phyloP scores from a whole-genome alignment of 106 monocot species.

The Cymbidium sinense region DNA sequence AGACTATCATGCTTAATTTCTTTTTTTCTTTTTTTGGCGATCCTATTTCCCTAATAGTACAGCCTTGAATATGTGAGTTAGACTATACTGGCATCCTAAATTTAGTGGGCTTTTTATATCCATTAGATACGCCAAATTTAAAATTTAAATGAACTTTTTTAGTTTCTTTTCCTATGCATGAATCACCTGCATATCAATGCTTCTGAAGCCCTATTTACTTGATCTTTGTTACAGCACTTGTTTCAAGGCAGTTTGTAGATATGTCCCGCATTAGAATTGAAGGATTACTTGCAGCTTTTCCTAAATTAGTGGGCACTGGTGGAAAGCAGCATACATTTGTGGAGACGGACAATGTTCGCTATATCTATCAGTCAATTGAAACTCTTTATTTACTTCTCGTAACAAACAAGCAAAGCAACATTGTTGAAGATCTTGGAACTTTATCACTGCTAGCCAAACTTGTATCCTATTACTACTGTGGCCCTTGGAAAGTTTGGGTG shows the following conservation, averaged over 20 bases:
- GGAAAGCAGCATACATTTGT: conserved; percentile 98
- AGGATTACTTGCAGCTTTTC: conserved; percentile 95
- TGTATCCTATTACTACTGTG: conserved; percentile 69
- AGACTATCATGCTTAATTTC: too few relatives aligned
- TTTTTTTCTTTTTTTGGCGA: too few relatives aligned
- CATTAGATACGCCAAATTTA: too few relatives aligned
- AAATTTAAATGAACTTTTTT: background rate
- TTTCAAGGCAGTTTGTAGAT: conserved; percentile 95
- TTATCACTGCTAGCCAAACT: conserved; percentile 76
- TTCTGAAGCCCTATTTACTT: too few relatives aligned
- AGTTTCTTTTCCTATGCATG: background rate
- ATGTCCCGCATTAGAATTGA: conserved; percentile 97
- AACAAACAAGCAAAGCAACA: conserved; percentile 96
- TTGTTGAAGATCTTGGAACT: conserved; percentile 91
- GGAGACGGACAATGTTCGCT: conserved; percentile 97
- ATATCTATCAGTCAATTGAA: conserved; percentile 96
- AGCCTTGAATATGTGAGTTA: too few relatives aligned
- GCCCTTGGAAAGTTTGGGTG: too few relatives aligned
- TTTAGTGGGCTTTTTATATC: too few relatives aligned
- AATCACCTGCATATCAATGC: too few relatives aligned
- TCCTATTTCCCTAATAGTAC: too few relatives aligned
- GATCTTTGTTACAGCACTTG: conserved; percentile 92
- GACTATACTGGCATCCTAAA: too few relatives aligned
- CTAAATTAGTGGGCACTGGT: conserved; percentile 84
- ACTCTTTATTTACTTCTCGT: conserved; percentile 75